Conservation (phyloP, 1,139 yeast species). For the Pichia sp. region DNA sequence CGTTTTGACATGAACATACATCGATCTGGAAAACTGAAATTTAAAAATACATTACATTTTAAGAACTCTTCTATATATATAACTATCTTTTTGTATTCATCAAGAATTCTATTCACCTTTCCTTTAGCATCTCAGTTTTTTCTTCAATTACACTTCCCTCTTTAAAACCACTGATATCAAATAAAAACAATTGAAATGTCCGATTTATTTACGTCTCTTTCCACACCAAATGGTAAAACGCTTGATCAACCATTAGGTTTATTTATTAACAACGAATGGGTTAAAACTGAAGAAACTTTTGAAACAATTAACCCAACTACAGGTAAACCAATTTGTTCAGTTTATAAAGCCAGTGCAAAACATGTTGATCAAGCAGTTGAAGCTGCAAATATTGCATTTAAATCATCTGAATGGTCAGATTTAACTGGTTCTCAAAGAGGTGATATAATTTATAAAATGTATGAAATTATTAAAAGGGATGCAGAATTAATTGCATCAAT, state of each 20-base stretch:
- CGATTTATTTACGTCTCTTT: conserved; percentile 34
- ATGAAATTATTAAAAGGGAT: conserved; percentile 46
- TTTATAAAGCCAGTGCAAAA: conserved; percentile 57
- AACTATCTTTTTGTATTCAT: too few species aligned
- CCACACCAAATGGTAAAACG: conserved; percentile 55
- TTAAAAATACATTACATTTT: too few species aligned
- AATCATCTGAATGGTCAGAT: conserved; percentile 36
- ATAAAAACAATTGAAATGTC: too few species aligned
- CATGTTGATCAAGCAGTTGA: conserved; percentile 61
- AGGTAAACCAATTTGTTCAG: conserved; percentile 58
- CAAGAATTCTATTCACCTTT: too few species aligned
- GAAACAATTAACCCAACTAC: conserved; percentile 51
- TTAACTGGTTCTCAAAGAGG: conserved; percentile 43
- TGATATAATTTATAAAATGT: conserved; percentile 40
- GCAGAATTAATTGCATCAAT: conserved; percentile 46
- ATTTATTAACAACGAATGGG: conserved; percentile 74
- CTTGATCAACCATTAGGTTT: conserved; percentile 69
- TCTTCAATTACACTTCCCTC: not conserved
- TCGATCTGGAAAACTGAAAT: too few species aligned
- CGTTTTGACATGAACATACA: too few species aligned
- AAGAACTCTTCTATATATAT: too few species aligned
- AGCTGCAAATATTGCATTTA: conserved; percentile 54
- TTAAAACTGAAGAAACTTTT: conserved; percentile 45
- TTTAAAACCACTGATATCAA: too few species aligned
- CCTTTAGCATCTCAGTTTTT: too few species aligned